phyloP scores from a whole-genome alignment of 2,329 filamentous ascomycete genomes.

The Monilinia laxa region DNA sequence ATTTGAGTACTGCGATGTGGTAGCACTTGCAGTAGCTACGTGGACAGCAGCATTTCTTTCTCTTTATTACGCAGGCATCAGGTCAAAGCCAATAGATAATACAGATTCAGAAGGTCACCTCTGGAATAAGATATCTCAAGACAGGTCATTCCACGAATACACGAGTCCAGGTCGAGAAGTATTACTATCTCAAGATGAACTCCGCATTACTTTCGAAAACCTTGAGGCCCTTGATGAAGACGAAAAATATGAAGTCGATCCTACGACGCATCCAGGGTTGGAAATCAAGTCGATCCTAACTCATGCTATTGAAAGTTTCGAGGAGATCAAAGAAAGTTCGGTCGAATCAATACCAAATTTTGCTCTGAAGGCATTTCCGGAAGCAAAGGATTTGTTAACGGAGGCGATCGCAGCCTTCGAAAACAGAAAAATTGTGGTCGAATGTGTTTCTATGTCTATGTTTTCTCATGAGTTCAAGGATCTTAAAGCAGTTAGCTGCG shows the following conservation, averaged over 20 bases:
- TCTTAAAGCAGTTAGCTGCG: conserved; percentile 31
- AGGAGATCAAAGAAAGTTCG: conserved; percentile 20
- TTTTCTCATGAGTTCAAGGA: conserved; percentile 26
- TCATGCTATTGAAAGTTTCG: conserved; percentile 16
- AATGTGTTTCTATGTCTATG: conserved; percentile 30
- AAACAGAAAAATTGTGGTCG: conserved; percentile 30
- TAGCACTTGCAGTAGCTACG: conserved; percentile 50
- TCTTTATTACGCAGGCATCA: conserved; percentile 20
- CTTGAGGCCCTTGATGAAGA: conserved; percentile 14
- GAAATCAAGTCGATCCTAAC: conserved; percentile 18
- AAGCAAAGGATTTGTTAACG: conserved; percentile 40
- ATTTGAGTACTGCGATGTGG: conserved; percentile 48
- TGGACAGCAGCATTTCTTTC: conserved; percentile 50
- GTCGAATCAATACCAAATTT: conserved; percentile 27
- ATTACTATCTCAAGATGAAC: conserved; percentile 20
- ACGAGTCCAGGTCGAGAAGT: conserved; percentile 21
- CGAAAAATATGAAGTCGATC: conserved; percentile 21
- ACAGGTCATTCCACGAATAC: conserved; percentile 20
- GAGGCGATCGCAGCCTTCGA: conserved; percentile 29
- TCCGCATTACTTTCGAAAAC: conserved; percentile 21
- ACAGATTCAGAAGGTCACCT: conserved; percentile 4
- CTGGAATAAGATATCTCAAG: conserved; percentile 20
- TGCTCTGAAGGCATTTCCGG: conserved; percentile 47
- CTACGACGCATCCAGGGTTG: conserved; percentile 16
- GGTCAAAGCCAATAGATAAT: conserved; percentile 11